Percentiles rank a stretch among this genome's conserved stretches.
Conservation (phyloP, 495 filamentous ascomycete species). For the Podospora pseudopauciseta region DNA sequence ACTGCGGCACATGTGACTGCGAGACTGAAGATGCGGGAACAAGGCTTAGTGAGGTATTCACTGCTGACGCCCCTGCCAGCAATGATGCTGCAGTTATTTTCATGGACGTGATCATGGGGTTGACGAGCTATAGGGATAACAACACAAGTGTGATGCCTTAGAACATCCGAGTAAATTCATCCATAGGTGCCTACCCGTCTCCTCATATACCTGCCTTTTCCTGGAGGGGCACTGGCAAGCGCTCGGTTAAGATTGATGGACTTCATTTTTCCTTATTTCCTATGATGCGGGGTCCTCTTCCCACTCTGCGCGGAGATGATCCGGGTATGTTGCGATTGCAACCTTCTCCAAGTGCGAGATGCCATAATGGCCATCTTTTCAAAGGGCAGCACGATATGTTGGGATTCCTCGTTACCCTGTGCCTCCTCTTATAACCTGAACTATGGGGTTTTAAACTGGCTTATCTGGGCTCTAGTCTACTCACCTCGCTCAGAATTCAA, state of each 20-base stretch:
- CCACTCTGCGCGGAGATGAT: neutral
- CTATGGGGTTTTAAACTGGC: too few relatives aligned
- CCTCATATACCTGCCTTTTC: too few relatives aligned
- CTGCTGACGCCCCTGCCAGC: neutral
- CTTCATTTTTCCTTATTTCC: neutral
- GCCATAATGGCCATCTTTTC: too few relatives aligned
- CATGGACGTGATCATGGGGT: neutral
- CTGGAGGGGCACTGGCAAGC: neutral
- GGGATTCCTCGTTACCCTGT: too few relatives aligned
- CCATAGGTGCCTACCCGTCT: neutral
- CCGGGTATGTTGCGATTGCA: neutral
- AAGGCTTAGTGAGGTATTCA: constrained; percentile 3
- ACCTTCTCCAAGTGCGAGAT: neutral
- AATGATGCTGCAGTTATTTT: neutral
- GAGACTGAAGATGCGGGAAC: constrained; percentile 18
- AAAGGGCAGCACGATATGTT: too few relatives aligned
- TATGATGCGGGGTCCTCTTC: neutral
- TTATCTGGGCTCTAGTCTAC: too few relatives aligned
- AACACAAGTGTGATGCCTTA: neutral
- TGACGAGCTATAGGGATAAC: neutral
- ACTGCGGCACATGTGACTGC: constrained; percentile 20
- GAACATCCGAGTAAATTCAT: neutral
- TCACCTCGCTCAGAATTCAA: too few relatives aligned
- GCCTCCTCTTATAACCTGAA: too few relatives aligned
- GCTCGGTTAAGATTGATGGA: neutral